Evolutionary conservation across 192 early-diverging fungal genomes (phyloP).

Genomic region (Dissophora ornata): DNA sequence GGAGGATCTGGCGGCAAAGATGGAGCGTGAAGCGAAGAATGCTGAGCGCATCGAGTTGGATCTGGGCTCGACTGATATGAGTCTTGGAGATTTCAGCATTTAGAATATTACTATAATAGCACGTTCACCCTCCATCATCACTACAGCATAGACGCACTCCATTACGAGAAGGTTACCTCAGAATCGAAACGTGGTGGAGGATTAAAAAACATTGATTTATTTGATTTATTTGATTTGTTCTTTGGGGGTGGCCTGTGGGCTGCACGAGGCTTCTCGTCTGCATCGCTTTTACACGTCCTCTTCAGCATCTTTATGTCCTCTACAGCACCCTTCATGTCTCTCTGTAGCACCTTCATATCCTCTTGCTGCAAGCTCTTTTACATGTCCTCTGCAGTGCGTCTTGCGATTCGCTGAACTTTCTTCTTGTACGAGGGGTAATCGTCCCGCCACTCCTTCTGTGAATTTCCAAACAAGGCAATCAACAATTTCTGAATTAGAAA

Average conservation of each 20-base stretch:
- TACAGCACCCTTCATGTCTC: too few species aligned
- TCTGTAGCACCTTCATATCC: conserved; percentile 2
- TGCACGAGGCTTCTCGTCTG: too few species aligned
- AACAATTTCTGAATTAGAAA: too few species aligned
- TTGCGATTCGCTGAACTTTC: conserved; percentile 72
- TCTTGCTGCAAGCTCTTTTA: too few species aligned
- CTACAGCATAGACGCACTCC: too few species aligned
- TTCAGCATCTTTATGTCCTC: conserved; percentile 2
- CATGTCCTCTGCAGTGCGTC: conserved; percentile 63
- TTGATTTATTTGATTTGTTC: too few species aligned
- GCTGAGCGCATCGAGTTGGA: conserved; percentile 41
- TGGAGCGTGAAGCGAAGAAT: conserved; percentile 30
- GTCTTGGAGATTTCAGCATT: conserved; percentile 32
- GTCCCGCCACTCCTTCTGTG: conserved; percentile 82
- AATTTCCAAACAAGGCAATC: not conserved
- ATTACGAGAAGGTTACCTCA: too few species aligned
- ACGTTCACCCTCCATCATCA: too few species aligned
- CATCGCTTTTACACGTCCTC: too few species aligned
- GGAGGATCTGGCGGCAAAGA: conserved; percentile 24
- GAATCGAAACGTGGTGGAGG: too few species aligned
- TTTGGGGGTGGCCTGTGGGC: too few species aligned
- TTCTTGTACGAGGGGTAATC: conserved; percentile 79
- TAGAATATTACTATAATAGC: not conserved
- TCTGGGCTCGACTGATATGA: conserved; percentile 16
- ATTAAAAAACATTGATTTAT: too few species aligned